Conservation (phyloP, 129 eudicot genomes). For the Ambrosia trifida region DNA sequence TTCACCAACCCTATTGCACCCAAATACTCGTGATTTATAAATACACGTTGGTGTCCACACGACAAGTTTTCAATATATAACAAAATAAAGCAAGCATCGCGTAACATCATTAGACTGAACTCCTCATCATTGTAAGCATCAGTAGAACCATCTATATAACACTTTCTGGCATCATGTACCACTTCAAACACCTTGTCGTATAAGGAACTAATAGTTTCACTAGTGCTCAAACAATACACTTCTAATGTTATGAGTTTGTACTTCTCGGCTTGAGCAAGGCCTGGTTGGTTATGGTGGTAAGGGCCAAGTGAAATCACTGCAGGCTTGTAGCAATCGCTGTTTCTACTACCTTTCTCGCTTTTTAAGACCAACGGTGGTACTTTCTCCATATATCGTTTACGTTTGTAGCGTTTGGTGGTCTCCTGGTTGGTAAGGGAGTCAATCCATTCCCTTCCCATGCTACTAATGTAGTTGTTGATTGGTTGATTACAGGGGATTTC, state of each 20-base stretch:
- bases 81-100: constrained; percentile 20
- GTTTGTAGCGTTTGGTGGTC: background rate
- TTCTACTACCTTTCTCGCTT: constrained; percentile 6
- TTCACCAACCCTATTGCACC: constrained; percentile 27
- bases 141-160: constrained; percentile 27
- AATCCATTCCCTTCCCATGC: background rate
- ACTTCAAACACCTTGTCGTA: constrained; percentile 26
- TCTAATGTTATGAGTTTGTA: constrained; percentile 6
- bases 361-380: constrained; percentile 25
- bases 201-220: background rate
- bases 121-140: constrained; percentile 20
- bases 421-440: background rate
- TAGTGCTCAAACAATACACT: background rate
- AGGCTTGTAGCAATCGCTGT: constrained; percentile 27
- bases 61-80: constrained; percentile 22
- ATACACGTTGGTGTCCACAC: background rate
- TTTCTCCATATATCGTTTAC: constrained; percentile 16
- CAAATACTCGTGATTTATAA: constrained; percentile 26
- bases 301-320: no score
- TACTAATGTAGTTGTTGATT: no score
- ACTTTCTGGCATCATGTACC: constrained; percentile 8
- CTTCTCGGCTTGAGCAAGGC: no score
- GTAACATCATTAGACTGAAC: constrained; percentile 15
- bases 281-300: no score
- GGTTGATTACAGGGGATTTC: constrained; percentile 7